These are phyloP conservation scores for Parastagonospora avenae DNA, from an alignment of 2,329 filamentous ascomycete species.

Conservation along the genomic window DNA sequence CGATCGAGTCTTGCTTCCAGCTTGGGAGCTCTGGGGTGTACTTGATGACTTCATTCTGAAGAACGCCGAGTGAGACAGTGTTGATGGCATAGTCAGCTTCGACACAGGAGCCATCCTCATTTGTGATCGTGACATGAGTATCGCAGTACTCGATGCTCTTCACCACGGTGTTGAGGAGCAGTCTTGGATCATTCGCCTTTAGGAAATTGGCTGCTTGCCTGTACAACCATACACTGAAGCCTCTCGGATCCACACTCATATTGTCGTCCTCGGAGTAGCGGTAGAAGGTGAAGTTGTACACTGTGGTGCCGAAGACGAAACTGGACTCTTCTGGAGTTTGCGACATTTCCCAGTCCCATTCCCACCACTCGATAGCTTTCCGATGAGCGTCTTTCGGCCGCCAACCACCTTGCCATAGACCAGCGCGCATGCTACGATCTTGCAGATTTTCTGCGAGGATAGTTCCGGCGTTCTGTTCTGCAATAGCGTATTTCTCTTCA, in stretches of 20 bases:
- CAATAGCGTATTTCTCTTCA: slow-evolving; percentile 52
- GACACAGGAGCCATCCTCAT: slow-evolving; percentile 61
- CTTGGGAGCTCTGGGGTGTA: slow-evolving; percentile 65
- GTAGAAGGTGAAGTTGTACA: slow-evolving; percentile 66
- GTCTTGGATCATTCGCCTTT: slow-evolving; percentile 57
- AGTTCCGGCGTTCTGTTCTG: slow-evolving; percentile 60
- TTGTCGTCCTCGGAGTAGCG: slow-evolving; percentile 67
- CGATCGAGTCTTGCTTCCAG: slow-evolving; percentile 69
- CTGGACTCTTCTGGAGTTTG: slow-evolving; percentile 62
- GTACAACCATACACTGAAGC: slow-evolving; percentile 64
- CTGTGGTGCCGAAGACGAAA: slow-evolving; percentile 60
- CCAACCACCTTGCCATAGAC: slow-evolving; percentile 66
- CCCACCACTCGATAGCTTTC: slow-evolving; percentile 67
- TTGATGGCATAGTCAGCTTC: slow-evolving; percentile 66
- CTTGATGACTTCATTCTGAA: slow-evolving; percentile 64
- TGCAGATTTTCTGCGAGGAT: slow-evolving; percentile 65
- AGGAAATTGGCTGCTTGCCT: slow-evolving; percentile 65
- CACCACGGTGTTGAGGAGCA: slow-evolving; percentile 64
- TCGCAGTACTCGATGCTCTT: slow-evolving; percentile 60
- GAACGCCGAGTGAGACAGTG: slow-evolving; percentile 71
- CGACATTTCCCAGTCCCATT: slow-evolving; percentile 63
- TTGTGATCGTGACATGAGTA: slow-evolving; percentile 59
- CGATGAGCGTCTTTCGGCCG: slow-evolving; percentile 62
- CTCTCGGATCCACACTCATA: slow-evolving; percentile 65
- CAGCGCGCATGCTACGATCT: slow-evolving; percentile 65